Evolutionary conservation across 305 asterid species (phyloP).

Genomic region (Caryopteris hybrid): DNA sequence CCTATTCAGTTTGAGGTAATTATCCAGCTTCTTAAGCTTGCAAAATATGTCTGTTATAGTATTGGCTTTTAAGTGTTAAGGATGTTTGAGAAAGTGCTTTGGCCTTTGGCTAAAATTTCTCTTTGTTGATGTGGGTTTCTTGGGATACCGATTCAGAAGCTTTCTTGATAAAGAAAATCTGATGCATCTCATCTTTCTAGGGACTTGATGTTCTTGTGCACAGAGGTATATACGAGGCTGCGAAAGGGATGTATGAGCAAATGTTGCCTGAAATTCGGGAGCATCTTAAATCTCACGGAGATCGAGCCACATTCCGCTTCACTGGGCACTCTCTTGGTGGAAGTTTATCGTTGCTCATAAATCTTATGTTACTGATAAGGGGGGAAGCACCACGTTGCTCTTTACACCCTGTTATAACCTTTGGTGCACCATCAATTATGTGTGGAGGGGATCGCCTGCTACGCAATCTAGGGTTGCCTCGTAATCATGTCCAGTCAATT

Average conservation of each 20-base stretch:
- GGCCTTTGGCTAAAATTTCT: background rate
- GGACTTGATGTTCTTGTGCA: constrained; percentile 86
- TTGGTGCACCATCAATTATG: constrained; percentile 85
- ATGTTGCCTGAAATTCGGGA: constrained; percentile 76
- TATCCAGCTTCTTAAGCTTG: background rate
- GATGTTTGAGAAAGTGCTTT: background rate
- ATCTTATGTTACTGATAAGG: constrained; percentile 81
- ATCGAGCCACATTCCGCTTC: constrained; percentile 66
- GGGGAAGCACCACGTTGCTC: constrained; percentile 66
- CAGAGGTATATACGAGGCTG: constrained; percentile 97
- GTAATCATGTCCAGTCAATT: constrained; percentile 63
- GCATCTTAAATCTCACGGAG: constrained; percentile 57
- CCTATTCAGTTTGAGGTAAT: constrained; percentile 91
- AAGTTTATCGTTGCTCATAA: constrained; percentile 74
- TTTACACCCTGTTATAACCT: constrained; percentile 81
- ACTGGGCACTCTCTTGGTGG: constrained; percentile 98
- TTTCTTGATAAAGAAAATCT: background rate
- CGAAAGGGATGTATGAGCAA: constrained; percentile 89
- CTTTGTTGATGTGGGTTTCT: background rate
- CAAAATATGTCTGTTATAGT: background rate
- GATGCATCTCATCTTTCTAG: constrained; percentile 35
- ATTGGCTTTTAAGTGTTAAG: background rate
- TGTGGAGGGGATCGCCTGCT: constrained; percentile 92
- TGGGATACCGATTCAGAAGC: background rate
- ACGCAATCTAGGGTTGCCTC: constrained; percentile 62